phyloP scores from a whole-genome alignment of 441 rosid species.

The Biscutella laevigata region DNA sequence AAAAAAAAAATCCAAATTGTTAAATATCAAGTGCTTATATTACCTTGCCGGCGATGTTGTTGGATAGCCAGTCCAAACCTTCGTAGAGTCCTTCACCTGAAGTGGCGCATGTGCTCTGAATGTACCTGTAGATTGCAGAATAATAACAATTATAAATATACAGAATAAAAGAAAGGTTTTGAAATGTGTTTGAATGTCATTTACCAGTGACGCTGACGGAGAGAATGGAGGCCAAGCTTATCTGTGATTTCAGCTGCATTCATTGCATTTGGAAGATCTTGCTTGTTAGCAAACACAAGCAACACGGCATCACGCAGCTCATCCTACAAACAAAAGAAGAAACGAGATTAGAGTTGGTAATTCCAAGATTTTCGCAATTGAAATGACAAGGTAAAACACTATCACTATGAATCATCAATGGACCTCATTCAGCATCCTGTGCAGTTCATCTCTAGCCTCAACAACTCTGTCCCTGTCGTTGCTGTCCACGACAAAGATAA shows the following conservation, averaged over 20 bases:
- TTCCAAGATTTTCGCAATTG: not conserved
- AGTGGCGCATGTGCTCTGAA: slow-evolving; percentile 43
- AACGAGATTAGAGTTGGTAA: not conserved
- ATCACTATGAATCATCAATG: too few species aligned
- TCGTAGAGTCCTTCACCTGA: slow-evolving; percentile 61
- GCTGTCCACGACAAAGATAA: slow-evolving; percentile 80
- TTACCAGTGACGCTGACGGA: slow-evolving; percentile 54
- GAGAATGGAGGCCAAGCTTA: slow-evolving; percentile 55
- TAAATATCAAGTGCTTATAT: slow-evolving; percentile 4
- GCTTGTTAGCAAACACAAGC: slow-evolving; percentile 67
- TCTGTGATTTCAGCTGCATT: slow-evolving; percentile 60
- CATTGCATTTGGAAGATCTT: slow-evolving; percentile 71
- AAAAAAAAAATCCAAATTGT: not conserved
- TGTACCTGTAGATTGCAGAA: slow-evolving; percentile 43
- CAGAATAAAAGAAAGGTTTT: not conserved
- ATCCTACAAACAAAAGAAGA: slow-evolving; percentile 36
- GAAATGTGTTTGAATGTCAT: not conserved
- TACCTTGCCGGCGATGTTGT: slow-evolving; percentile 60
- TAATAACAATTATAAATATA: not conserved
- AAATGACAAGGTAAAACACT: too few species aligned
- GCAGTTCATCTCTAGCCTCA: slow-evolving; percentile 82
- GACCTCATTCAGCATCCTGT: slow-evolving; percentile 81
- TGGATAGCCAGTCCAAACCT: slow-evolving; percentile 70
- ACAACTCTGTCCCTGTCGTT: slow-evolving; percentile 76
- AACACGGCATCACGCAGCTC: slow-evolving; percentile 62